Evolutionary conservation across 2,329 filamentous ascomycete genomes (phyloP).

Genomic region (Aspergillus glaucus): DNA sequence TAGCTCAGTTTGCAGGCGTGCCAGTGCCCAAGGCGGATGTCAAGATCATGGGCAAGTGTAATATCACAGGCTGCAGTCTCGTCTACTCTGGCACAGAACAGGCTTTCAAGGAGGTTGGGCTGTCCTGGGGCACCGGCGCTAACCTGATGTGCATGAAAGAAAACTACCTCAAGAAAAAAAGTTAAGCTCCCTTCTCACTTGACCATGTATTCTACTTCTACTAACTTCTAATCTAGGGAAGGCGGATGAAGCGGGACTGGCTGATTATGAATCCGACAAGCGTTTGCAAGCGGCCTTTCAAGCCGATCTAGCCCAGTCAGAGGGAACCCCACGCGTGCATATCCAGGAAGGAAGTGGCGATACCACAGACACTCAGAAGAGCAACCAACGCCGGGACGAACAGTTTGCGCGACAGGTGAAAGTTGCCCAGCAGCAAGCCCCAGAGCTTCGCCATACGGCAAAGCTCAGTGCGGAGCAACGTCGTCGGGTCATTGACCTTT

Average conservation of each 20-base stretch:
- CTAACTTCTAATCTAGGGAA: not conserved
- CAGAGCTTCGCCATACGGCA: not conserved
- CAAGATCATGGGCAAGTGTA: not conserved
- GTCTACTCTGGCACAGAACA: not conserved
- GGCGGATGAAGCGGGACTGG: not conserved
- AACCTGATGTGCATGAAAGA: not conserved
- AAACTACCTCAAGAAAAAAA: not conserved
- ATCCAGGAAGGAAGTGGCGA: not conserved
- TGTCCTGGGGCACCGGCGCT: not conserved
- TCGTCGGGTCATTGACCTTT: not conserved
- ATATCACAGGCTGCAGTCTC: not conserved
- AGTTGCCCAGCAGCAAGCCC: not conserved
- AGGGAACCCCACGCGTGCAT: not conserved
- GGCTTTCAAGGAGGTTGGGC: not conserved
- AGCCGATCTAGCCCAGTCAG: not conserved
- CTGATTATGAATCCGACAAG: not conserved
- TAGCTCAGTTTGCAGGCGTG: not conserved
- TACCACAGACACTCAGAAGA: not conserved
- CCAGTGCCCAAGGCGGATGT: not conserved
- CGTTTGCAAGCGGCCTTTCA: not conserved
- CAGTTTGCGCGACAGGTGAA: not conserved
- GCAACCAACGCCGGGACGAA: not conserved
- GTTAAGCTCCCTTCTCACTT: not conserved
- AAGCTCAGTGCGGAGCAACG: not conserved
- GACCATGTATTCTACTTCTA: not conserved